A percentile compares a stretch with the other conserved stretches of the same genome.
Evolutionary conservation across 805 yeast species (phyloP).

Genomic region (Zygoascus flipseniorum): DNA sequence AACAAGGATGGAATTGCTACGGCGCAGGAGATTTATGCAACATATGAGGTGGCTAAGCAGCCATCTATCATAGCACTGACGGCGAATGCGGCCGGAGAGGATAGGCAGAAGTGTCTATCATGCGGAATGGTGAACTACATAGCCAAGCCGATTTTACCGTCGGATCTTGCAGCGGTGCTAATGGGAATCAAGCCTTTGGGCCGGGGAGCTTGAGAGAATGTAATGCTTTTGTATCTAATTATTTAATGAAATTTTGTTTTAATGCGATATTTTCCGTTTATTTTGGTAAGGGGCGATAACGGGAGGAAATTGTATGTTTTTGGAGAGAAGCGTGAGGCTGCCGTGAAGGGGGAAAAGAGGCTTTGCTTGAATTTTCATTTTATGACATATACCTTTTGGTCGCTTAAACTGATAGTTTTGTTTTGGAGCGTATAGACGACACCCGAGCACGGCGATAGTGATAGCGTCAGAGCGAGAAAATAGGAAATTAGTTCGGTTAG

Average conservation of each 20-base stretch:
- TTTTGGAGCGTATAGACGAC: neutral
- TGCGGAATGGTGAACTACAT: constrained; percentile 47
- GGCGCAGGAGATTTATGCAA: constrained; percentile 31
- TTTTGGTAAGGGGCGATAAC: neutral
- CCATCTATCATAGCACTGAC: constrained; percentile 42
- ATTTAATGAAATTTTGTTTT: neutral
- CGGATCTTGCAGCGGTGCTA: constrained; percentile 34
- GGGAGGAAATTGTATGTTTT: neutral
- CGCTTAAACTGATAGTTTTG: neutral
- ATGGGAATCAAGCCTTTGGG: constrained; percentile 19
- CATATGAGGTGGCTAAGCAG: constrained; percentile 25
- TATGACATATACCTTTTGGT: neutral
- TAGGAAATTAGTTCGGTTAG: neutral
- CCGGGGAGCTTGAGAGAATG: neutral
- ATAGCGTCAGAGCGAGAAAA: neutral
- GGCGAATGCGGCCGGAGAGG: constrained; percentile 49
- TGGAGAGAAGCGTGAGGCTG: neutral
- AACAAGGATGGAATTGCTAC: constrained; percentile 46
- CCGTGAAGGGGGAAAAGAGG: neutral
- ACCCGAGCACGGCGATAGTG: neutral
- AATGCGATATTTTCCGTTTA: neutral
- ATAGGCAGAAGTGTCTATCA: constrained; percentile 35
- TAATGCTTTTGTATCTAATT: neutral
- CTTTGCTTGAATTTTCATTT: neutral
- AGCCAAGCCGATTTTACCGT: constrained; percentile 46